These are phyloP conservation scores for Vitis hybrid DNA, from an alignment of 177 flowering plant genomes.

Conservation along the genomic window DNA sequence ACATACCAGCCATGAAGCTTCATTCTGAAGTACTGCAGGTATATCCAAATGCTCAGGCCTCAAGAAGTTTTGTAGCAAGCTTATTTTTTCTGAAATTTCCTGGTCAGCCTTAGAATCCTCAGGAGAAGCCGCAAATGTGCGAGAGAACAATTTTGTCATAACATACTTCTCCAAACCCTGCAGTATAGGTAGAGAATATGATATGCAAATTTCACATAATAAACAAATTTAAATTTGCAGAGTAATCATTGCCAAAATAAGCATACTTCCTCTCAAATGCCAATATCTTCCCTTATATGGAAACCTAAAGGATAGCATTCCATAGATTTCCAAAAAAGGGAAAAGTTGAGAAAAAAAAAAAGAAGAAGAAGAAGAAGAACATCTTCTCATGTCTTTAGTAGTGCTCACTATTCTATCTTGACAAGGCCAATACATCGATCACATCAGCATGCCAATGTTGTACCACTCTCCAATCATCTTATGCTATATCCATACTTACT, in stretches of 20 bases:
- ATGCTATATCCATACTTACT: too few species aligned
- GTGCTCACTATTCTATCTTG: too few species aligned
- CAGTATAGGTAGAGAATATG: slow-evolving; percentile 1
- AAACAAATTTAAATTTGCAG: not conserved
- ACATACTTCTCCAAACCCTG: slow-evolving; percentile 65
- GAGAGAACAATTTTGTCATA: slow-evolving; percentile 51
- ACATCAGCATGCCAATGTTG: too few species aligned
- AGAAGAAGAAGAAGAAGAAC: too few species aligned
- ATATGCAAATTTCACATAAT: not conserved
- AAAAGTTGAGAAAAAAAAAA: too few species aligned
- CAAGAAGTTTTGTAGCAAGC: slow-evolving; percentile 42
- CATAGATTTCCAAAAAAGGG: not conserved
- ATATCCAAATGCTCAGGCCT: slow-evolving; percentile 63
- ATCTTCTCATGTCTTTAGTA: too few species aligned
- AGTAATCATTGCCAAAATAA: not conserved
- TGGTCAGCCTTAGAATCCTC: slow-evolving; percentile 43
- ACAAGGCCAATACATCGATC: too few species aligned
- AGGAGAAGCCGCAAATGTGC: slow-evolving; percentile 42
- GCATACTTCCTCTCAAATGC: not conserved
- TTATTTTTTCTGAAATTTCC: slow-evolving; percentile 42
- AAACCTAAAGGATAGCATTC: not conserved
- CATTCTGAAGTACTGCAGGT: slow-evolving; percentile 36
- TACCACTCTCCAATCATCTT: too few species aligned
- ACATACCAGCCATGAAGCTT: slow-evolving; percentile 59
- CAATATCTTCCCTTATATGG: too few species aligned